A percentile compares a stretch with the other conserved stretches of the same genome.
Conservation (phyloP, 2,329 filamentous ascomycete species). For the Epichloe gansuensis region DNA sequence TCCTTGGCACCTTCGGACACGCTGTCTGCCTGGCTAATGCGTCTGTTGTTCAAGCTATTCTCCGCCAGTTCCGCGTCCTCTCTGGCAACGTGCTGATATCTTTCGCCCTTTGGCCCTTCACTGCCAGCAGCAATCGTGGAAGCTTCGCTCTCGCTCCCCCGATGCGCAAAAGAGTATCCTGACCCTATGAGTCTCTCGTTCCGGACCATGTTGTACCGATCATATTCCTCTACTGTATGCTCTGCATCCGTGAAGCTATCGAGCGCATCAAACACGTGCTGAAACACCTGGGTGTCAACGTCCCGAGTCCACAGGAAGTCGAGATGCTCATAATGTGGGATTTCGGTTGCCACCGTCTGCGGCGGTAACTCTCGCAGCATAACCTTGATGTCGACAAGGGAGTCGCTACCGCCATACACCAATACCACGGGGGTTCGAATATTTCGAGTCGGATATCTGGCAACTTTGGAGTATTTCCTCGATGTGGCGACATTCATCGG, state of each 20-base stretch:
- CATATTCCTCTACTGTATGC: slow-evolving; percentile 48
- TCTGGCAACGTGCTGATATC: slow-evolving; percentile 17
- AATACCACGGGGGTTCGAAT: slow-evolving; percentile 93
- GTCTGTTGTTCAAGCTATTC: neutral
- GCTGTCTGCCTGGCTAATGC: neutral
- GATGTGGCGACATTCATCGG: slow-evolving; percentile 57
- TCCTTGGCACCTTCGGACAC: neutral
- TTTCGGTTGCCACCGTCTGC: slow-evolving; percentile 73
- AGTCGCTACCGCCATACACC: slow-evolving; percentile 87
- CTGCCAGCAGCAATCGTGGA: slow-evolving; percentile 16
- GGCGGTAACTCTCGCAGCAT: slow-evolving; percentile 82
- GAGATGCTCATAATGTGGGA: slow-evolving; percentile 89
- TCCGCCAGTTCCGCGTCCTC: slow-evolving; percentile 10
- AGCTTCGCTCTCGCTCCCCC: slow-evolving; percentile 24
- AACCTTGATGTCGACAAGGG: slow-evolving; percentile 80
- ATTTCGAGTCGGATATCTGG: slow-evolving; percentile 90
- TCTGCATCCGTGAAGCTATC: slow-evolving; percentile 52
- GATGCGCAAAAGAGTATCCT: slow-evolving; percentile 14
- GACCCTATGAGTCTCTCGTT: slow-evolving; percentile 35
- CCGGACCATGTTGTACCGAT: slow-evolving; percentile 40
- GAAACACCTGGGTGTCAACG: slow-evolving; percentile 73
- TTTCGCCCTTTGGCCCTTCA: neutral
- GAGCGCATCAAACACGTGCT: slow-evolving; percentile 80
- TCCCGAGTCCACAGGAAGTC: slow-evolving; percentile 93
- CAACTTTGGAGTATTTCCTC: slow-evolving; percentile 87